phyloP scores from a whole-genome alignment of 2,329 filamentous ascomycete species.

The Hymenoscyphus infarciens region DNA sequence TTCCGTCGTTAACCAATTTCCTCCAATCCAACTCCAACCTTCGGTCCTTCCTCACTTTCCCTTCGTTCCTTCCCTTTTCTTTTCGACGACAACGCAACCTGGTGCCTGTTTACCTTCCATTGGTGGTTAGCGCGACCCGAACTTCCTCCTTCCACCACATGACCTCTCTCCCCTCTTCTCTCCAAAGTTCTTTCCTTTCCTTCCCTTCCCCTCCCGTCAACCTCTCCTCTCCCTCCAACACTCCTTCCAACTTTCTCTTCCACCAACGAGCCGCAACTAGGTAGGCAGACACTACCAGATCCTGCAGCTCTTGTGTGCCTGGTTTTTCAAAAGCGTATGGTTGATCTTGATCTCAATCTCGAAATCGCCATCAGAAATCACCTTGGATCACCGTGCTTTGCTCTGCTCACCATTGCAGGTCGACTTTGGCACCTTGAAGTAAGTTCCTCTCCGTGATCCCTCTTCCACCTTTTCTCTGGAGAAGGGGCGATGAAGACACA shows the following conservation, averaged over 20 bases:
- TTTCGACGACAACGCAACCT: not conserved
- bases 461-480: not conserved
- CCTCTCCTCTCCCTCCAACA: not conserved
- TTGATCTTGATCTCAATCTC: not conserved
- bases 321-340: not conserved
- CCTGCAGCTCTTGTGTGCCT: not conserved
- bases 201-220: too few species aligned
- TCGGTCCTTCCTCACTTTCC: not conserved
- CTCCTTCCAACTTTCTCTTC: not conserved
- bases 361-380: not conserved
- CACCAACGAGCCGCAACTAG: not conserved
- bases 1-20: not conserved
- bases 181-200: slow-evolving; percentile 4
- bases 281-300: not conserved
- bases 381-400: not conserved
- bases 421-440: not conserved
- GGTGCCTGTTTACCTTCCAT: not conserved
- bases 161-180: not conserved
- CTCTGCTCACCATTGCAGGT: slow-evolving; percentile 1
- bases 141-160: not conserved
- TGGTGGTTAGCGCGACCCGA: not conserved
- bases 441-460: not conserved
- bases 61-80: not conserved
- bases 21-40: not conserved
- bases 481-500: slow-evolving; percentile 2